These are phyloP conservation scores for Leonotis leonurus DNA, from an alignment of 257 asterid species.

Conservation along the genomic window DNA sequence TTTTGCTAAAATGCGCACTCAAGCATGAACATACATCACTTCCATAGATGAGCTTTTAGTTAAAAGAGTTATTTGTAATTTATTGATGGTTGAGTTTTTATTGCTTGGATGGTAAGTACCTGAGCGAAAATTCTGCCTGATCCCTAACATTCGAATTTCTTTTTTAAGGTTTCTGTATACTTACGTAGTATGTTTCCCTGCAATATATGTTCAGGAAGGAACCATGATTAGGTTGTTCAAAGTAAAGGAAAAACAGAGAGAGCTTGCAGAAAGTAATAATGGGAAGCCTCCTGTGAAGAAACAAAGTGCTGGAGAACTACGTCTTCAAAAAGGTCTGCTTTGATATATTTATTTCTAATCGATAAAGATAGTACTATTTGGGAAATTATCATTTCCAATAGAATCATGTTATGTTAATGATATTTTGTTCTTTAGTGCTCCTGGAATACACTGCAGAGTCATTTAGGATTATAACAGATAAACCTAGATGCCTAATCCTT, in stretches of 20 bases:
- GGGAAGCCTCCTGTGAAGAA: conserved; percentile 82
- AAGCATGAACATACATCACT: no score
- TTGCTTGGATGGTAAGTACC: no score
- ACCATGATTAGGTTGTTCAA: conserved; percentile 87
- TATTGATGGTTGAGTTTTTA: no score
- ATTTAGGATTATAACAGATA: background rate
- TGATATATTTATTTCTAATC: background rate
- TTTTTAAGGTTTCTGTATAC: no score
- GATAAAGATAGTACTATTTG: background rate
- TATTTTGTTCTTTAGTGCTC: background rate
- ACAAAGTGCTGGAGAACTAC: conserved; percentile 94
- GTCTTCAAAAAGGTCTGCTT: conserved; percentile 59
- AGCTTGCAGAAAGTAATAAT: conserved; percentile 79
- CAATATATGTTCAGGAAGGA: conserved; percentile 29
- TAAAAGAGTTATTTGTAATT: no score
- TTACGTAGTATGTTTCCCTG: no score
- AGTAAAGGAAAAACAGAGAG: conserved; percentile 91
- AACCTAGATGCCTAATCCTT: background rate
- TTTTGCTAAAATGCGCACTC: no score
- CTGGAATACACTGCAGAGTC: background rate
- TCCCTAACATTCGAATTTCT: no score
- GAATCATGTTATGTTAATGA: background rate
- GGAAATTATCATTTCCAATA: background rate
- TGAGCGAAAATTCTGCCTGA: no score
- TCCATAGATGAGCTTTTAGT: no score